These are phyloP conservation scores for Edaphochlamys debaryana DNA, from an alignment of 139 green algal genomes.

Conservation along the genomic window DNA sequence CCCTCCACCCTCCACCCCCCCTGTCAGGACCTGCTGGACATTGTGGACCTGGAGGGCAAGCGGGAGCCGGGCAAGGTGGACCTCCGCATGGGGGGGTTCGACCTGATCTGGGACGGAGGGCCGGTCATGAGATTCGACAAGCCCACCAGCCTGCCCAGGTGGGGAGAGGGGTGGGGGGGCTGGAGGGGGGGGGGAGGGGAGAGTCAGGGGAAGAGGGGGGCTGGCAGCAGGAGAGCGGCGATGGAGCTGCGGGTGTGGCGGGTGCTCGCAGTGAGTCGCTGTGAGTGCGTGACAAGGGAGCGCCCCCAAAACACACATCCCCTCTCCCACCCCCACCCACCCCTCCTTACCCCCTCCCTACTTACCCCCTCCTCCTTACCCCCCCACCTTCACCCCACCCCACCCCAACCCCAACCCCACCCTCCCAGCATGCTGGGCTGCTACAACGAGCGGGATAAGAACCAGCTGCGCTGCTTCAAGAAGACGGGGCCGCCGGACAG, in stretches of 20 bases:
- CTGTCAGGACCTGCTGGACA: constrained; percentile 64
- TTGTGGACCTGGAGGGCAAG: constrained; percentile 68
- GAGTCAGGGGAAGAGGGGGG: no score
- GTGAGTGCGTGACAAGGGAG: no score
- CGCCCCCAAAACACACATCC: no score
- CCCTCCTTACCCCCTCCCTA: no score
- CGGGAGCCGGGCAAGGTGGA: constrained; percentile 53
- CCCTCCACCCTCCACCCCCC: not conserved
- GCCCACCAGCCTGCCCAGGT: constrained; percentile 62
- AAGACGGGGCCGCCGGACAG: constrained; percentile 27
- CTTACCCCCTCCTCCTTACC: no score
- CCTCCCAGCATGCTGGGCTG: constrained; percentile 58
- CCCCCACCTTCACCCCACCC: no score
- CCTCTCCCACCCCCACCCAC: no score
- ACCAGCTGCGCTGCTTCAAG: constrained; percentile 46
- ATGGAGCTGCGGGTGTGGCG: no score
- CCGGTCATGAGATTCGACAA: constrained; percentile 59
- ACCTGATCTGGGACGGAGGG: constrained; percentile 80
- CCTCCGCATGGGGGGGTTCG: constrained; percentile 73
- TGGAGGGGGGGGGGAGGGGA: no score
- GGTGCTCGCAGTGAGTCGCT: no score
- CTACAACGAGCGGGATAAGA: constrained; percentile 52
- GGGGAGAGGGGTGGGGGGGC: not conserved
- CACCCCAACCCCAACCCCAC: no score
- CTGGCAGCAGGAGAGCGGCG: no score